These are phyloP conservation scores for Fusarium pseudonygamai DNA, from an alignment of 2,329 filamentous ascomycete genomes.

Conservation along the genomic window DNA sequence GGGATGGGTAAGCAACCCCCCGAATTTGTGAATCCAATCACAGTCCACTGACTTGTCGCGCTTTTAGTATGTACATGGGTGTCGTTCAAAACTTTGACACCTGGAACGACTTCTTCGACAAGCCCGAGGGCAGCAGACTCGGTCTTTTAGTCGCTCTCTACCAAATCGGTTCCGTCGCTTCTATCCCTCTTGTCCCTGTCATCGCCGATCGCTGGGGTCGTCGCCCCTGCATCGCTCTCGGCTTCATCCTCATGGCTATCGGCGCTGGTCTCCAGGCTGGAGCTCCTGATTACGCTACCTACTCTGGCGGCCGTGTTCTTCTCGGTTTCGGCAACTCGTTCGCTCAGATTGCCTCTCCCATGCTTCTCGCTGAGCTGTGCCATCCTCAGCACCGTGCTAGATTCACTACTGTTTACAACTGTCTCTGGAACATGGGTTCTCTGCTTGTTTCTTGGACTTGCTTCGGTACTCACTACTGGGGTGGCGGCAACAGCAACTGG, in stretches of 20 bases:
- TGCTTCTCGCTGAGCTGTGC: conserved; percentile 72
- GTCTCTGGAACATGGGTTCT: conserved; percentile 71
- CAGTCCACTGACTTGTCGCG: conserved; percentile 65
- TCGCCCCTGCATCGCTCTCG: conserved; percentile 53
- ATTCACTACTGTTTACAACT: conserved; percentile 75
- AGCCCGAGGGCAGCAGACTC: conserved; percentile 51
- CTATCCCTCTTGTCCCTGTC: conserved; percentile 57
- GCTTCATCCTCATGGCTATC: conserved; percentile 57
- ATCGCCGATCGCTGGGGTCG: conserved; percentile 56
- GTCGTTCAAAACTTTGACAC: conserved; percentile 61
- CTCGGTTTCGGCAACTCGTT: conserved; percentile 73
- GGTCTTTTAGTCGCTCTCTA: conserved; percentile 62
- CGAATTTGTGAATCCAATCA: conserved; percentile 57
- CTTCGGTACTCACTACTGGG: conserved; percentile 68
- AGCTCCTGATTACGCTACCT: conserved; percentile 53
- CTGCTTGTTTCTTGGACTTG: conserved; percentile 69
- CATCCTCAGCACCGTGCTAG: conserved; percentile 74
- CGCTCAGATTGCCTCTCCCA: conserved; percentile 69
- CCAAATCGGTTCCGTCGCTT: conserved; percentile 59
- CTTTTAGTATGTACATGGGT: conserved; percentile 61
- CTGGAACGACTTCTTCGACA: conserved; percentile 60
- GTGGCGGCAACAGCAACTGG: conserved; percentile 60
- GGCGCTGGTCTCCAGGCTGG: conserved; percentile 43
- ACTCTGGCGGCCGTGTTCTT: conserved; percentile 51
- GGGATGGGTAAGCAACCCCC: conserved; percentile 52